These are phyloP conservation scores for Botryotinia calthae DNA, from an alignment of 2,329 filamentous ascomycete genomes.

Conservation along the genomic window DNA sequence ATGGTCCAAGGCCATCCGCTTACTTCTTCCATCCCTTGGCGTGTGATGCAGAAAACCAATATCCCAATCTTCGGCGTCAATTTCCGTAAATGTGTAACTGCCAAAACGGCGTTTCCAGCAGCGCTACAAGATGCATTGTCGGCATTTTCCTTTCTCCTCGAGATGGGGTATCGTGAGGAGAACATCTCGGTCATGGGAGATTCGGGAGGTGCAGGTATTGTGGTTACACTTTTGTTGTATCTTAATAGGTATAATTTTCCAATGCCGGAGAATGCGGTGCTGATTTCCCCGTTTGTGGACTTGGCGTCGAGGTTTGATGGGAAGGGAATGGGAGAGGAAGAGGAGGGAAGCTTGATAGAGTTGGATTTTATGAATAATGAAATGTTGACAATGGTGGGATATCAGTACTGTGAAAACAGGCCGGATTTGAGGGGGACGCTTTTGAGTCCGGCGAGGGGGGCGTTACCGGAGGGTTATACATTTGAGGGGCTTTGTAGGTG, in stretches of 20 bases:
- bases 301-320: background rate
- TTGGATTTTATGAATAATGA: conserved; percentile 4
- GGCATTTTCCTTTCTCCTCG: background rate
- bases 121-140: background rate
- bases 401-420: conserved; percentile 3
- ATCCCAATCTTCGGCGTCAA: background rate
- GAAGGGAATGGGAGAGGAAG: background rate
- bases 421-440: background rate
- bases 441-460: background rate
- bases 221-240: background rate
- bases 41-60: background rate
- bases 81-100: background rate
- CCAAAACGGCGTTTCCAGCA: background rate
- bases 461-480: background rate
- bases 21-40: background rate
- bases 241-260: background rate
- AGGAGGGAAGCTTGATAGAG: background rate
- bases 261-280: background rate
- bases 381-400: background rate
- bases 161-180: background rate
- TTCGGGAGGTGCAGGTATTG: conserved; percentile 1
- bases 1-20: background rate
- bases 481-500: background rate
- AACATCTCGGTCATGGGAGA: background rate
- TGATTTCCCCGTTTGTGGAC: conserved; percentile 8